phyloP scores from a whole-genome alignment of 129 eudicot species.

The Cynara cardunculus region DNA sequence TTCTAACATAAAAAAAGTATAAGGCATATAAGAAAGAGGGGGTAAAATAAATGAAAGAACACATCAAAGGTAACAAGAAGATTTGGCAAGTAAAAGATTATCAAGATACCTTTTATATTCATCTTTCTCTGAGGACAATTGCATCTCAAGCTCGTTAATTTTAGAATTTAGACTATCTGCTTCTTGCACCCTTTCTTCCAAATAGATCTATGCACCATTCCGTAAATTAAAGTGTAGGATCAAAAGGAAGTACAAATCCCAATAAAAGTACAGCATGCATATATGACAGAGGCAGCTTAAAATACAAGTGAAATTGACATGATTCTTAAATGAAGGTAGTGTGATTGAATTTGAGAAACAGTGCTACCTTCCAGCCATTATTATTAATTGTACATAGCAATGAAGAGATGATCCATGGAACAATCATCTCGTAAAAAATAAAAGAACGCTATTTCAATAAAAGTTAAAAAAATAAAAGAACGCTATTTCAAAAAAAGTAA shows the following conservation, averaged over 20 bases:
- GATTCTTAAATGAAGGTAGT: background rate
- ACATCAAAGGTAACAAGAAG: background rate
- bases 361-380: background rate
- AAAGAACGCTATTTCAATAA: too few species aligned
- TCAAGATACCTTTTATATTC: slow-evolving; percentile 42
- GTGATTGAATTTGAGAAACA: background rate
- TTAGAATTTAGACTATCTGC: slow-evolving; percentile 38
- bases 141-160: slow-evolving; percentile 51
- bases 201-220: slow-evolving; percentile 31
- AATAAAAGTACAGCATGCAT: background rate
- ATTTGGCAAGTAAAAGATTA: background rate
- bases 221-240: background rate
- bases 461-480: too few species aligned
- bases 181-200: slow-evolving; percentile 44
- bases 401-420: background rate
- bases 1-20: slow-evolving; percentile 20
- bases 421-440: background rate
- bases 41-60: background rate
- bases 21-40: background rate
- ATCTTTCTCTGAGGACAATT: slow-evolving; percentile 44
- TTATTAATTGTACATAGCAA: background rate
- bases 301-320: too few species aligned
- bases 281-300: too few species aligned
- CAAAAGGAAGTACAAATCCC: background rate
- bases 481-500: too few species aligned